Evolutionary conservation across 1,139 yeast genomes (phyloP), one percentile per base, ranked within the genome.

Genomic region (Pichia sp.): DNA sequence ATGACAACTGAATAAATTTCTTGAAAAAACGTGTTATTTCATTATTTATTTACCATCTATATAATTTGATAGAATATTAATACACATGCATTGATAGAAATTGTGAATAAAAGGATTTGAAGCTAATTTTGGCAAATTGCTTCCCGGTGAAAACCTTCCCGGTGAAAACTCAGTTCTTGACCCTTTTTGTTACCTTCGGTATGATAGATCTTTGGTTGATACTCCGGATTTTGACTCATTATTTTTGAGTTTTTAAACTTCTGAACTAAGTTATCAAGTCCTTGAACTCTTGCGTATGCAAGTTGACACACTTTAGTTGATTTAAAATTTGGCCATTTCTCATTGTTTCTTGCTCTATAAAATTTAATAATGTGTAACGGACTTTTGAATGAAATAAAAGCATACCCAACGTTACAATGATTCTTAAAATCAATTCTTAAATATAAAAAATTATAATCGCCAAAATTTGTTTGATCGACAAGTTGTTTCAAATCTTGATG

Each of bases 361-460:
- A 75, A 73, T 7, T 67, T 63, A 35, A 72, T 66, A 35, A 76
- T 73, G 45, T 69, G 67, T 46, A 62, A 61, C 5, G 79, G 74
- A 12, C 66, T 60, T 27, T 65, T 68, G 52, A 75, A 75, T 6
- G 77, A 72, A 37, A 76, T 68, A 56, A 76, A 75, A 4, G 79
- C 80, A 58, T 75, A 75, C 9, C 78, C 79, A 39, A 73, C 77
- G 49, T 74, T 75, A 66, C 79, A 74, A 53, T 67, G 69, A 58
- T 72, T 75, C 48, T 66, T 67, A 58, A 74, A 75, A 57, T 75
- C 80, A 51, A 75, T 73, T 48, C 80, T 66, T 49, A 75, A 59
- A 55, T 75, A 79, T 50, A 79, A 64, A 62, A 79, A 79, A 56
- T 77, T 80, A 57, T 77, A 79, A 47, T 77, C 71, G 52, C 72